These are phyloP conservation scores for Trichoderma sp. DNA, from an alignment of 2,329 filamentous ascomycete species.

Conservation along the genomic window DNA sequence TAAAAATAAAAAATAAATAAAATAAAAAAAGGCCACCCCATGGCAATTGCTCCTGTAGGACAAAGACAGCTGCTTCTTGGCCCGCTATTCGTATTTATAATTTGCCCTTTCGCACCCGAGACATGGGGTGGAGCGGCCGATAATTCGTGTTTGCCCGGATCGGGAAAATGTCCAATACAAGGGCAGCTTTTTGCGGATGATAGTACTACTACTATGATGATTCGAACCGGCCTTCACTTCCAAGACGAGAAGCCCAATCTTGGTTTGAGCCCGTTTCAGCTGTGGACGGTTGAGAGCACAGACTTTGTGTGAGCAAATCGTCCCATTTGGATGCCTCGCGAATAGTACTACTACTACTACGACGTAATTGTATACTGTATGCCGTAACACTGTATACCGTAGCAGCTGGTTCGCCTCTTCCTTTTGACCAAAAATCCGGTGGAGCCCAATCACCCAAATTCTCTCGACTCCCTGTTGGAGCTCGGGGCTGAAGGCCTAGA, in stretches of 20 bases:
- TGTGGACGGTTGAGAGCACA: background rate
- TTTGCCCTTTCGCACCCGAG: slow-evolving; percentile 19
- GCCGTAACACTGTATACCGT: no score
- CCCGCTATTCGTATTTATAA: slow-evolving; percentile 20
- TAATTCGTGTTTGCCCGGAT: slow-evolving; percentile 12
- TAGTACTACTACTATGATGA: no score
- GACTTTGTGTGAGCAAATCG: background rate
- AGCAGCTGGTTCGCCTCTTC: background rate
- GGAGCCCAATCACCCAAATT: background rate
- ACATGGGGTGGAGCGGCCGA: slow-evolving; percentile 13
- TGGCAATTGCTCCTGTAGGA: background rate
- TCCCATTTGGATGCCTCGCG: background rate
- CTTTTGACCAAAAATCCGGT: background rate
- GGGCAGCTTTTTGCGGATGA: background rate
- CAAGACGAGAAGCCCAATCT: background rate
- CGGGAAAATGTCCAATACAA: slow-evolving; percentile 16
- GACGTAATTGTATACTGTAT: no score
- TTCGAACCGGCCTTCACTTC: background rate
- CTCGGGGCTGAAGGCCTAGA: slow-evolving; percentile 14
- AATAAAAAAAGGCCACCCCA: slow-evolving; percentile 14
- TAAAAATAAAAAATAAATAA: no score
- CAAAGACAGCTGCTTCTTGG: background rate
- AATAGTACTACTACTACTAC: no score
- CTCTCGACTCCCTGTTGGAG: background rate
- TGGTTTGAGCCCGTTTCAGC: background rate